Evolutionary conservation across 441 rosid genomes (phyloP), one percentile per base, ranked within the genome.

Genomic region (Brassica hybrid): DNA sequence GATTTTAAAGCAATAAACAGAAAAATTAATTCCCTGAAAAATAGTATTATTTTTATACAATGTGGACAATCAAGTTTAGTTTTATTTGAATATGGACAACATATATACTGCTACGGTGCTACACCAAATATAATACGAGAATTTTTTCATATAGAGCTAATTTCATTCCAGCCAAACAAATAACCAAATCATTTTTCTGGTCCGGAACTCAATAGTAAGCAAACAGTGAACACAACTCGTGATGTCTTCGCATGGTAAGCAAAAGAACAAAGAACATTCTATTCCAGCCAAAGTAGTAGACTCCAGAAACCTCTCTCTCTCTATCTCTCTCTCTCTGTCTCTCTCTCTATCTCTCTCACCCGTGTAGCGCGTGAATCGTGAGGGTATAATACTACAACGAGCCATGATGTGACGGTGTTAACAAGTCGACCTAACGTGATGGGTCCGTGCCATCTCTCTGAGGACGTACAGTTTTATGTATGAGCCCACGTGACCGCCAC

Each of bases 401-500:
- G 65, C 65, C 71, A 71, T 66, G 76, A 72, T 18, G 67, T 65
- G 81, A 71, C 72, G 67, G 76, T 65, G 72, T 45, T 27, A 67
- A 18, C 79, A 14, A 61, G 69, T 6, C 79, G 86, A 80, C 50
- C 84, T 82, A 80, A 74, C 73, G 75, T 77, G 45, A 78, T 81
- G 88, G 86, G 83, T 80, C 85, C 74, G 30, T 78, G 73, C 71
- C 67, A 76, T 54, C 65, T 54, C 66, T 76, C 67, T 76, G 80
- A 21, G 21, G 43, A 67, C 59, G 76, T 73, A 73, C 67, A 73
- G 78, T 72, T 25, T 50, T 41, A 34, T 60, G 67, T 36, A 60
- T 1, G 76, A 80, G 78, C 54, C 85, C 88, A 87, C 81, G 86
- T 85, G 87, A 85, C 65, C 75, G 72, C 38, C 65, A 30, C 80